Conservation (phyloP, 208 protist species). For the Herpetomonas muscarum region DNA sequence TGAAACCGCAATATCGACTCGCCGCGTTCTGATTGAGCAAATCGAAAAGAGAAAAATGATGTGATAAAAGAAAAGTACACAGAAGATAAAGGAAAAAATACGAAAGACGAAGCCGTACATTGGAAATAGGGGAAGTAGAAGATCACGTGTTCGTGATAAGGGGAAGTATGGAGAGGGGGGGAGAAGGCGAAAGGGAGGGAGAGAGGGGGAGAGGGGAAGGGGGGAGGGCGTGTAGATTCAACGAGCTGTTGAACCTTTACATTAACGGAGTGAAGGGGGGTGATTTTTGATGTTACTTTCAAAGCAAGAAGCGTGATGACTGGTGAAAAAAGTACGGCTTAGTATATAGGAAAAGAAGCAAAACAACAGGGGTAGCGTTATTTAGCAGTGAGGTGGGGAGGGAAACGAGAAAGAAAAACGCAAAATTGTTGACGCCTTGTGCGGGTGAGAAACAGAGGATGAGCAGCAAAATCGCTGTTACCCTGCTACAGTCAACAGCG, state of each 20-base stretch:
- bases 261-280: too few relatives aligned
- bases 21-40: neutral
- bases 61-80: neutral
- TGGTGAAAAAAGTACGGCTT: too few relatives aligned
- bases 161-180: neutral
- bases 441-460: conserved; percentile 1
- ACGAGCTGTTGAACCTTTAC: too few relatives aligned
- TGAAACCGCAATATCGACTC: too few relatives aligned
- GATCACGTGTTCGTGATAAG: too few relatives aligned
- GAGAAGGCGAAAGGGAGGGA: neutral
- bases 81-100: conserved; percentile 7
- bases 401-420: conserved; percentile 4
- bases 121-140: too few relatives aligned
- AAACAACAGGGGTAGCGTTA: too few relatives aligned
- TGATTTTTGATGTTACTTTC: too few relatives aligned
- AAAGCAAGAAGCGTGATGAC: too few relatives aligned
- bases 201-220: neutral
- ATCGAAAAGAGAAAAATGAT: conserved; percentile 4
- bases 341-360: neutral
- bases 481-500: neutral
- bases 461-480: neutral
- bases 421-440: neutral
- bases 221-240: neutral
- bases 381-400: neutral
- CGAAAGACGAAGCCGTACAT: too few relatives aligned